Evolutionary conservation across 306 rosid genomes (phyloP), one percentile per base, ranked within the genome.

Genomic region (Comarum palustre): DNA sequence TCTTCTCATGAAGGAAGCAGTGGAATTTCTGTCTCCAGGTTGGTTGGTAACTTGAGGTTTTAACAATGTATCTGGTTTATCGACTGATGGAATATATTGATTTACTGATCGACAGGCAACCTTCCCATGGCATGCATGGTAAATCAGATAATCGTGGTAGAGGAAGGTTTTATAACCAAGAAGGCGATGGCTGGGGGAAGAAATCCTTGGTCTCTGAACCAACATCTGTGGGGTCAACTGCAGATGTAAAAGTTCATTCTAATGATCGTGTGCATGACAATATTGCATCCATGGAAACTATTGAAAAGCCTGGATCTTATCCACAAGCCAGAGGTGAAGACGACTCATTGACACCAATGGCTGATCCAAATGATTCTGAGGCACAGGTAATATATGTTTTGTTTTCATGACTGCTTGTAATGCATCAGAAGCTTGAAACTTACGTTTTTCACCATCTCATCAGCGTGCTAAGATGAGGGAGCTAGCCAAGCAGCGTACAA

Each of bases 391-490:
- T 61, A 31, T 52, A 32, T 17, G 46, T 61, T 54, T 69, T 17
- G 64, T 74, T 58, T 83, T 29, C 58, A n/a, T 63, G n/a, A 77
- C 65, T 78, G 74, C 55, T 68, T 50, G 20, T 51, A 68, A 55
- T 65, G 71, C 69, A 38, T 76, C 55, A 75, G 64, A 64, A 66
- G 57, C 78, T 86, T 63, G 81, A 59, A 36, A 24, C 29, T 22
- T 41, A 59, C 63, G 11, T 70, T 32, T 51, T 64, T 69, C 77
- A 73, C 63, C 69, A 0, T 12, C 59, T 52, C 15, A 48, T 81
- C 87, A 94, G 99, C 96, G 80, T 76, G 74, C 82, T 72, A 88
- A 86, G 82, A 80, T 78, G 80, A 88, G 77, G 84, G 98, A 89
- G 77, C 74, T 85, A 77, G 94, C 91, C 70, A 88, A 82, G 82